These are phyloP conservation scores for Glarea lozoyensis DNA, from an alignment of 495 filamentous ascomycete species.

Conservation along the genomic window DNA sequence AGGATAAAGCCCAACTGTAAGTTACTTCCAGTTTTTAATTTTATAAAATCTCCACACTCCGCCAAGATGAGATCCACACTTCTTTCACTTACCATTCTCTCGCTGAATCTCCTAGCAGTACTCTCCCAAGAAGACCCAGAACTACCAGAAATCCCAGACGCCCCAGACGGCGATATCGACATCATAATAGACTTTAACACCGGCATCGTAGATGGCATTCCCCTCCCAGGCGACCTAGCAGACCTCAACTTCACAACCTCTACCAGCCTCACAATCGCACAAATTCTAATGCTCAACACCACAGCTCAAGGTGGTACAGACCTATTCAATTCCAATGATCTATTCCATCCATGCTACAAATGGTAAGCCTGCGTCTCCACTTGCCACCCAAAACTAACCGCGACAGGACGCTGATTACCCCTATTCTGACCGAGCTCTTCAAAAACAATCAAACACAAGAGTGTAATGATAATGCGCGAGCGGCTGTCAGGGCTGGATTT, in stretches of 20 bases:
- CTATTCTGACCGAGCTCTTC: neutral
- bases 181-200: neutral
- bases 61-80: too few species aligned
- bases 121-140: too few species aligned
- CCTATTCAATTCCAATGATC: neutral
- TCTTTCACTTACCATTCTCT: too few species aligned
- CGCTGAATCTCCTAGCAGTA: too few species aligned
- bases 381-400: neutral
- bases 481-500: slow-evolving; percentile 24
- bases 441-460: neutral
- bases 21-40: too few species aligned
- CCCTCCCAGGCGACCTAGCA: neutral
- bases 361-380: neutral
- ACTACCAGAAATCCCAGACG: too few species aligned
- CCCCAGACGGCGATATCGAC: too few species aligned
- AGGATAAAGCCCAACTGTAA: too few species aligned
- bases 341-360: neutral
- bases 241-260: neutral
- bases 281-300: neutral
- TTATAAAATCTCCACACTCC: too few species aligned
- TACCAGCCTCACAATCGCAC: neutral
- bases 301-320: neutral
- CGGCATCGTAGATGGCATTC: neutral
- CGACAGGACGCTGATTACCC: neutral
- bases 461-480: slow-evolving; percentile 18